These are phyloP conservation scores for Nakaseomyces kungkrabaensis DNA, from an alignment of 1,139 yeast species.

Conservation along the genomic window DNA sequence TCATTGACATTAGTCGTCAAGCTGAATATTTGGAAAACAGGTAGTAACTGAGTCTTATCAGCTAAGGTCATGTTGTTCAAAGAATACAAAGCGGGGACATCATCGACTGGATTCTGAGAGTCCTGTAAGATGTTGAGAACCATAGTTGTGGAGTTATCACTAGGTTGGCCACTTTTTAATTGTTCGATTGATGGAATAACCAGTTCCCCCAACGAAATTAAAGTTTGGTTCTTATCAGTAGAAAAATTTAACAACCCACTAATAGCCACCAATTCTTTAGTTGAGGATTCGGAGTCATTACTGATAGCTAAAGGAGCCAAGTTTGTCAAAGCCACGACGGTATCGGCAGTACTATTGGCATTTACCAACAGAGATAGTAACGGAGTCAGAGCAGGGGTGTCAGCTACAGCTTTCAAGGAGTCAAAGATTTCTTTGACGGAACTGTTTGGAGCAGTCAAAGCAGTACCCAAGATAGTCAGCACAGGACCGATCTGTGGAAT, in stretches of 20 bases:
- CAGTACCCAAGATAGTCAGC: constrained; percentile 21
- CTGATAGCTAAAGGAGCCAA: constrained; percentile 24
- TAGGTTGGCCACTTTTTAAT: constrained; percentile 11
- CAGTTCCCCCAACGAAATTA: constrained; percentile 5
- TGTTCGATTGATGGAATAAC: constrained; percentile 10
- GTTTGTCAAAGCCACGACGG: constrained; percentile 20
- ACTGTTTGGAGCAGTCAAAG: constrained; percentile 19
- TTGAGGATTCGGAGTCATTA: constrained; percentile 11
- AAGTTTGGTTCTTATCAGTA: constrained; percentile 18
- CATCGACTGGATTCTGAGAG: constrained; percentile 20
- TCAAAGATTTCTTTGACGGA: constrained; percentile 16
- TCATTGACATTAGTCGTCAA: constrained; percentile 23
- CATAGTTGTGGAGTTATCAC: constrained; percentile 11
- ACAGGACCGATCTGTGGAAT: constrained; percentile 25
- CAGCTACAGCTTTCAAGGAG: constrained; percentile 20
- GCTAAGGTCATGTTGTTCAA: constrained; percentile 16
- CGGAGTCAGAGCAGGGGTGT: constrained; percentile 24
- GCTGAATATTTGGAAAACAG: constrained; percentile 21
- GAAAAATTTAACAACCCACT: constrained; percentile 20
- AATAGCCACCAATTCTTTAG: constrained; percentile 18
- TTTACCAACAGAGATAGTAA: constrained; percentile 20
- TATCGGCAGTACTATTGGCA: constrained; percentile 17
- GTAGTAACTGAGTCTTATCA: constrained; percentile 20
- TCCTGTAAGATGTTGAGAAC: constrained; percentile 20
- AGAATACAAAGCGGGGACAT: constrained; percentile 18